Conservation (phyloP, 495 filamentous ascomycete species). For the Aspergillus steynii region DNA sequence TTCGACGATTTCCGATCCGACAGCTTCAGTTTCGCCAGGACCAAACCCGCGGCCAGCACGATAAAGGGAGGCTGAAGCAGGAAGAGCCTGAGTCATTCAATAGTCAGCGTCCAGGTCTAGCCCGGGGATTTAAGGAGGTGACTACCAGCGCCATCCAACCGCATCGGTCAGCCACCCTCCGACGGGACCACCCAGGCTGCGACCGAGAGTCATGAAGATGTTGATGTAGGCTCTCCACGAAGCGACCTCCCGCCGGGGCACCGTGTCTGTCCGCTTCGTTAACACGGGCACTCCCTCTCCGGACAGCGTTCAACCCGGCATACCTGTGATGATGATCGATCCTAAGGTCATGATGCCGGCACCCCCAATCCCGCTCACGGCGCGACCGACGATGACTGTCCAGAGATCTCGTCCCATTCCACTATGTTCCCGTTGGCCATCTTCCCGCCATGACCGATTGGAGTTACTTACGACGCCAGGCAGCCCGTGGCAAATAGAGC, state of each 20-base stretch:
- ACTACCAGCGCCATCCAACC: constrained; percentile 68
- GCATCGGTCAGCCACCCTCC: constrained; percentile 66
- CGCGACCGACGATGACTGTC: constrained; percentile 56
- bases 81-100: constrained; percentile 52
- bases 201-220: constrained; percentile 60
- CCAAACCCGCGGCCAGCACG: constrained; percentile 47
- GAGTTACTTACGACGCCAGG: constrained; percentile 32
- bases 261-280: constrained; percentile 47
- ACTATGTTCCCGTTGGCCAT: constrained; percentile 26
- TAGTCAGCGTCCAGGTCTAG: constrained; percentile 1
- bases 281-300: background rate
- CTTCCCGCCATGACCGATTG: background rate
- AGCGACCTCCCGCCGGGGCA: constrained; percentile 67
- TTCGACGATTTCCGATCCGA: constrained; percentile 18
- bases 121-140: background rate
- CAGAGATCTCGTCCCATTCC: constrained; percentile 52
- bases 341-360: constrained; percentile 59
- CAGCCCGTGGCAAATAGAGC: constrained; percentile 45
- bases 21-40: constrained; percentile 49
- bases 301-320: background rate
- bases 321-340: constrained; percentile 62
- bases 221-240: constrained; percentile 68
- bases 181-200: constrained; percentile 63
- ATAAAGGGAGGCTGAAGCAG: constrained; percentile 58
- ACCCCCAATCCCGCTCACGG: constrained; percentile 59